A percentile compares a stretch with the other conserved stretches of the same genome.
Evolutionary conservation across 805 yeast genomes (phyloP).

Genomic region (Cyberlindnera subsufficiens): DNA sequence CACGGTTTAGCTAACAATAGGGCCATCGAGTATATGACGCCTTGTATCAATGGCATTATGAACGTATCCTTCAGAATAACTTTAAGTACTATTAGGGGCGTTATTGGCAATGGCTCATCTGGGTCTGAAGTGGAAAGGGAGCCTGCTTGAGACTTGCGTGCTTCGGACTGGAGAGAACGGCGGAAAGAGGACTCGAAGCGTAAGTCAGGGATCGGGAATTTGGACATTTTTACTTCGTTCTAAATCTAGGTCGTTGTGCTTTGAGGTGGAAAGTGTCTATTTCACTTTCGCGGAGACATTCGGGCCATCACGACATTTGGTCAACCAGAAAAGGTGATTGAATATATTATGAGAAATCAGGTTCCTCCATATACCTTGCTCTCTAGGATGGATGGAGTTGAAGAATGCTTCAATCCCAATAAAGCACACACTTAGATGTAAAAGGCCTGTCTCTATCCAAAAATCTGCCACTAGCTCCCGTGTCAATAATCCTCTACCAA

Average conservation of each 20-base stretch:
- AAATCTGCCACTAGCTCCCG: no score
- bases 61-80: slow-evolving; percentile 47
- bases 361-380: no score
- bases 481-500: no score
- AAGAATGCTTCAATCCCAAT: no score
- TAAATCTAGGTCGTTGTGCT: background rate
- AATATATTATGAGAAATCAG: no score
- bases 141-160: background rate
- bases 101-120: slow-evolving; percentile 20
- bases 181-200: slow-evolving; percentile 61
- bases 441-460: no score
- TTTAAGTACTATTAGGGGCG: slow-evolving; percentile 37
- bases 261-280: no score
- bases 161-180: slow-evolving; percentile 25
- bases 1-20: slow-evolving; percentile 35
- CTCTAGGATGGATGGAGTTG: no score
- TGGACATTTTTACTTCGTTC: background rate
- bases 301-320: no score
- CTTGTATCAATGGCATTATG: slow-evolving; percentile 49
- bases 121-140: background rate
- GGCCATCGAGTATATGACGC: slow-evolving; percentile 39
- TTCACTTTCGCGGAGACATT: no score
- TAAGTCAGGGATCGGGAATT: slow-evolving; percentile 47
- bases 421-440: no score
- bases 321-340: no score